Conservation (phyloP, 176 grass and related monocot species). For the Pontederia paniculata region DNA sequence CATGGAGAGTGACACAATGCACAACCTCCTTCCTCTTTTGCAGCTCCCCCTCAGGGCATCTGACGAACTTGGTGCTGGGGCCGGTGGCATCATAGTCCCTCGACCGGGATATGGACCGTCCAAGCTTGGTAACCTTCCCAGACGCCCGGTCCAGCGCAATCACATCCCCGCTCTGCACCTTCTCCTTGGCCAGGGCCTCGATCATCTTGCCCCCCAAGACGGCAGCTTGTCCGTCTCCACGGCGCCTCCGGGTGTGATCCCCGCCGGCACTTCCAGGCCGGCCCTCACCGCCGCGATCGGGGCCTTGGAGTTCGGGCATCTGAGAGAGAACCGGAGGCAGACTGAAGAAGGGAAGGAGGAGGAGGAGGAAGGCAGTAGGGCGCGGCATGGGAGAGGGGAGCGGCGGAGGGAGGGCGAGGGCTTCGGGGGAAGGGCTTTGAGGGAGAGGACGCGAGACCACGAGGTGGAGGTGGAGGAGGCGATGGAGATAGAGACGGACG, state of each 20-base stretch:
- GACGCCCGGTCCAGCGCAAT: constrained; percentile 71
- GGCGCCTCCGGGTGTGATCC: too few species aligned
- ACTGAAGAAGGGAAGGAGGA: too few species aligned
- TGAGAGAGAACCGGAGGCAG: too few species aligned
- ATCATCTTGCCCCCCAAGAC: too few species aligned
- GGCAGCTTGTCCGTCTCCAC: constrained; percentile 90
- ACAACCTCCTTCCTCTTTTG: constrained; percentile 98
- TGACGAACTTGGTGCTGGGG: constrained; percentile 74
- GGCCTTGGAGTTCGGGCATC: constrained; percentile 11
- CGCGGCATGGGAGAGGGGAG: too few species aligned
- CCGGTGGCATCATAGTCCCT: constrained; percentile 83
- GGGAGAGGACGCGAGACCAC: too few species aligned
- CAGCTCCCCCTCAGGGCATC: constrained; percentile 87
- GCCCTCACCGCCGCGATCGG: constrained; percentile 23
- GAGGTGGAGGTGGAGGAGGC: constrained; percentile 17
- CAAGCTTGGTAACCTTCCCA: constrained; percentile 88
- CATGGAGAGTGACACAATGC: constrained; percentile 87
- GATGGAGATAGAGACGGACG: constrained; percentile 40
- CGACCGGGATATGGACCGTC: constrained; percentile 63
- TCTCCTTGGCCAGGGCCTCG: constrained; percentile 84
- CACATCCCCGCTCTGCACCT: constrained; percentile 93
- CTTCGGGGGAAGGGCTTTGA: too few species aligned
- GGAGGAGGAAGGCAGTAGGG: too few species aligned
- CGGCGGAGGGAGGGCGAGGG: too few species aligned
- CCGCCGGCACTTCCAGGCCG: too few species aligned